Evolutionary conservation across 2,329 filamentous ascomycete species (phyloP).

Genomic region (Pseudogymnoascus sp.): DNA sequence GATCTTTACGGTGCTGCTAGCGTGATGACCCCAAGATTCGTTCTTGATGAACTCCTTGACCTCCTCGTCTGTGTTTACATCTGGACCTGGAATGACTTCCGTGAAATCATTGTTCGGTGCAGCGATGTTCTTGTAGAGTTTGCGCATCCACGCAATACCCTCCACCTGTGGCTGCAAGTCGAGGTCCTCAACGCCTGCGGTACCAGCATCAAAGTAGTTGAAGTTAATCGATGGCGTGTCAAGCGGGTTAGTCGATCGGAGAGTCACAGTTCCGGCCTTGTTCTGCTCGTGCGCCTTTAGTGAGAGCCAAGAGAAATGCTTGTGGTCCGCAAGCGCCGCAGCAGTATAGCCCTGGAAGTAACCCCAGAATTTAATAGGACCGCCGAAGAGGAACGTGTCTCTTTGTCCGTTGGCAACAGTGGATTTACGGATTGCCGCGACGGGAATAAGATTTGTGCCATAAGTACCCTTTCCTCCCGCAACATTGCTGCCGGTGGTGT

Average conservation of each 20-base stretch:
- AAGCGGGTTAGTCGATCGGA: slow-evolving; percentile 52
- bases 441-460: slow-evolving; percentile 43
- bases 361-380: slow-evolving; percentile 28
- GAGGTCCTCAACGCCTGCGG: slow-evolving; percentile 5
- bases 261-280: slow-evolving; percentile 49
- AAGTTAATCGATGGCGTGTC: slow-evolving; percentile 55
- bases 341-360: slow-evolving; percentile 36
- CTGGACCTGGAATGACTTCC: neutral
- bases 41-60: slow-evolving; percentile 40
- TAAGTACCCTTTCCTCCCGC: slow-evolving; percentile 19
- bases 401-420: slow-evolving; percentile 31
- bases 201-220: slow-evolving; percentile 43
- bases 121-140: slow-evolving; percentile 7
- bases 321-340: slow-evolving; percentile 29
- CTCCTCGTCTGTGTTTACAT: slow-evolving; percentile 34
- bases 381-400: slow-evolving; percentile 29
- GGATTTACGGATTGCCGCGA: slow-evolving; percentile 24
- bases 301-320: slow-evolving; percentile 33
- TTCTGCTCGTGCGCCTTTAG: slow-evolving; percentile 58
- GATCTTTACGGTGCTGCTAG: slow-evolving; percentile 46
- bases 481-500: slow-evolving; percentile 11
- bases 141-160: slow-evolving; percentile 4
- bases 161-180: slow-evolving; percentile 11
- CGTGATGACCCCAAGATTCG: slow-evolving; percentile 48
- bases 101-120: neutral